Conservation (phyloP, 2,329 filamentous ascomycete genomes). For the Thelonectria blattea region DNA sequence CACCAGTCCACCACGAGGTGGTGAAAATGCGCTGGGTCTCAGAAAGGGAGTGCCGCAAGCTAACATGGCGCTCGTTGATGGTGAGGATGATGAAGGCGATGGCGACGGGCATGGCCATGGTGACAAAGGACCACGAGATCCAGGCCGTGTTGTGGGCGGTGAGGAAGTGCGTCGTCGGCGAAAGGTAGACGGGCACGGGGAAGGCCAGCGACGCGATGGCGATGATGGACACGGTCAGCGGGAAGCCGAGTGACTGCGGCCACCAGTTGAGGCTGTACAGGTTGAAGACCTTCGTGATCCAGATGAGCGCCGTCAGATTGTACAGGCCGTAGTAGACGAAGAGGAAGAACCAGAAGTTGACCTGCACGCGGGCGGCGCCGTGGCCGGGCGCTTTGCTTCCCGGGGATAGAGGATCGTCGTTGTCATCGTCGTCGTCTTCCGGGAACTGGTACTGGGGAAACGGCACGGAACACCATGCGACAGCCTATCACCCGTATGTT, state of each 20-base stretch:
- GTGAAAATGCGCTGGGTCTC: constrained; percentile 73
- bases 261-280: constrained; percentile 76
- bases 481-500: constrained; percentile 51
- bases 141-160: constrained; percentile 69
- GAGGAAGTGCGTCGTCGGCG: constrained; percentile 58
- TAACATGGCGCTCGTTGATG: constrained; percentile 67
- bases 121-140: constrained; percentile 73
- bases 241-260: constrained; percentile 68
- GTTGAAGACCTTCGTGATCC: constrained; percentile 76
- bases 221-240: constrained; percentile 67
- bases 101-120: constrained; percentile 72
- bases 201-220: constrained; percentile 63
- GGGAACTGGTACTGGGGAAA: constrained; percentile 67
- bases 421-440: constrained; percentile 50
- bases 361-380: constrained; percentile 66
- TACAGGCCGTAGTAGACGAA: constrained; percentile 74
- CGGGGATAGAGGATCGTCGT: constrained; percentile 37
- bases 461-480: constrained; percentile 69
- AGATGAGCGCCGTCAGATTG: constrained; percentile 69
- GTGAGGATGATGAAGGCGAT: constrained; percentile 69
- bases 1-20: constrained; percentile 69
- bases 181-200: constrained; percentile 66
- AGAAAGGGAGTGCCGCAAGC: constrained; percentile 64
- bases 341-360: constrained; percentile 76
- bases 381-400: constrained; percentile 62